A percentile compares a stretch with the other conserved stretches of the same genome.
These are phyloP conservation scores for Colletotrichum cordylinicola DNA, from an alignment of 2,329 filamentous ascomycete genomes.

Conservation along the genomic window DNA sequence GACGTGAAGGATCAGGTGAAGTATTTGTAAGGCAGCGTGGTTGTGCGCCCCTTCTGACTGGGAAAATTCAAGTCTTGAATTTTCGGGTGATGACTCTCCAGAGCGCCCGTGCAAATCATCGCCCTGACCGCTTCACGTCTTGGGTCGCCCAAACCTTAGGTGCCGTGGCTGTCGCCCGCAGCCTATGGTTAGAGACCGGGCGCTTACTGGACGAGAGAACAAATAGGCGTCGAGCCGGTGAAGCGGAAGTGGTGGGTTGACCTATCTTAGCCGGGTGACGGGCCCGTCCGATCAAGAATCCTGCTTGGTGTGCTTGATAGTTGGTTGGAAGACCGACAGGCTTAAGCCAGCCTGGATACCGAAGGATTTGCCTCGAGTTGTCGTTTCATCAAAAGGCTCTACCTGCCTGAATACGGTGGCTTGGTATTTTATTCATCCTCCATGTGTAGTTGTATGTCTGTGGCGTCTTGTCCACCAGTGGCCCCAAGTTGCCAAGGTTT, in stretches of 20 bases:
- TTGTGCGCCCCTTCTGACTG: not conserved
- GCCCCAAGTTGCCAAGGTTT: not conserved
- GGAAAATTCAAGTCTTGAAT: not conserved
- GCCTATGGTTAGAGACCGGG: not conserved
- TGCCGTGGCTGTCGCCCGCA: conserved; percentile 4
- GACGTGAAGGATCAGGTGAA: not conserved
- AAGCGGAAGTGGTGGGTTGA: not conserved
- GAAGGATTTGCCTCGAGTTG: not conserved
- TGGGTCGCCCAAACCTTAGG: conserved; percentile 12
- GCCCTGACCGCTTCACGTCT: conserved; percentile 21
- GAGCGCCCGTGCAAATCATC: conserved; percentile 12
- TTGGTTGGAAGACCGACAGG: not conserved
- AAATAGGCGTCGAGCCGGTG: conserved; percentile 12
- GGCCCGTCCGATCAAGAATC: not conserved
- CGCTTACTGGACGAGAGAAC: conserved; percentile 3
- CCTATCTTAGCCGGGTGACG: not conserved
- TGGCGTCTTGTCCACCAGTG: not conserved
- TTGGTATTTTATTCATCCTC: not conserved
- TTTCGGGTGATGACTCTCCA: not conserved
- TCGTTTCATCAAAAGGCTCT: not conserved
- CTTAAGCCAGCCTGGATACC: not conserved
- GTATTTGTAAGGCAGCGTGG: not conserved
- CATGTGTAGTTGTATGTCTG: not conserved
- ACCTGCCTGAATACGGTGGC: not conserved
- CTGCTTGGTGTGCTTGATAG: not conserved